Evolutionary conservation across 345 rosid genomes (phyloP), one percentile per base, ranked within the genome.

Genomic region (Corchorus olitorius): DNA sequence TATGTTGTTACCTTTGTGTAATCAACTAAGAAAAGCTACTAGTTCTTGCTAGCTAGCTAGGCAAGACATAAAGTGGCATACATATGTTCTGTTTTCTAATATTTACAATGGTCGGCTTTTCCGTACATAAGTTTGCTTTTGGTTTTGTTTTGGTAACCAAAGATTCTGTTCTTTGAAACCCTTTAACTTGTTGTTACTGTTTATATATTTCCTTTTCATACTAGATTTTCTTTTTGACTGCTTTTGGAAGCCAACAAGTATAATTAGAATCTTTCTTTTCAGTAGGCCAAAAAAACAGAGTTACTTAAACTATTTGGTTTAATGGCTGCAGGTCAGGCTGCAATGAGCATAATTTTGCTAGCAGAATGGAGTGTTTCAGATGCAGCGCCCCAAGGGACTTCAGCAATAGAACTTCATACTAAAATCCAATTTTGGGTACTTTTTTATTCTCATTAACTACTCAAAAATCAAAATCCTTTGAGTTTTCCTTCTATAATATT

Each of bases 271-370:
- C n/a, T 34, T 22, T 58, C 15, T 20, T 22, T 58, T 39, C 20
- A 3, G 62, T 10, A 59, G 35, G 27, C 27, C 27, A 58, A 20
- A 58, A 20, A 22, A 12, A 22, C 14, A 22, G 6, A 35, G 34
- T 0, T n/a, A 22, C 15, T 7, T 8, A 35, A 34, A 4, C 19
- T n/a, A n/a, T 22, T 41, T 41, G 15, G 49, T 33, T 8, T 22
- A 37, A 68, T 68, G 46, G 35, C 5, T 64, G 34, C 80, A 94
- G 98, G 87, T 10, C 84, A 50, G 97, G 93, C 6, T 94, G 97
- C 84, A 91, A 92, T 17, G 93, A 88, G 81, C 98, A 94, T 77
- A 94, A 94, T 83, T 94, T 92, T 41, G 98, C 98, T 12, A 94
- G 91, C 81, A 82, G 98, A 76, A 92, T 76, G 73, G 94, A 94